These are phyloP conservation scores for Chloris gayana DNA, from an alignment of 176 grass and related monocot genomes.

Conservation along the genomic window DNA sequence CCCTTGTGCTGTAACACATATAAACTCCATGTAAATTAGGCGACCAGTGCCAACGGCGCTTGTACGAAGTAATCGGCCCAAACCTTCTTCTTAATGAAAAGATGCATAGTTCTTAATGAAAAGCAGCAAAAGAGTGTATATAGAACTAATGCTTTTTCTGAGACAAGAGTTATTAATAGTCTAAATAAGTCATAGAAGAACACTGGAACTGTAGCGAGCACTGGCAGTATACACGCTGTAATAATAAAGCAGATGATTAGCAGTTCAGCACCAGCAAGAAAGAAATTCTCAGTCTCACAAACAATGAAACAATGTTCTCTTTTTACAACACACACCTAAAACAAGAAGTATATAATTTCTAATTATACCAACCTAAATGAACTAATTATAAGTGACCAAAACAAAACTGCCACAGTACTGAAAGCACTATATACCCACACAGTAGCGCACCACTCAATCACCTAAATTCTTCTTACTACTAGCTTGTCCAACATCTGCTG, in stretches of 20 bases:
- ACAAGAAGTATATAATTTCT: slow-evolving; percentile 8
- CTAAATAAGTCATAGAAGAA: too few species aligned
- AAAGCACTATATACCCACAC: neutral
- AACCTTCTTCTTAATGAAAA: too few species aligned
- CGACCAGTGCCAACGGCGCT: too few species aligned
- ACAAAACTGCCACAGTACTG: slow-evolving; percentile 14
- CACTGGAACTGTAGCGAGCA: neutral
- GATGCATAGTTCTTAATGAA: too few species aligned
- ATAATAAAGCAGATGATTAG: neutral
- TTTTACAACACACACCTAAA: neutral
- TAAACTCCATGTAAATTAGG: too few species aligned
- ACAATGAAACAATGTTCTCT: neutral
- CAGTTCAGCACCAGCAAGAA: neutral
- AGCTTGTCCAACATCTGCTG: neutral
- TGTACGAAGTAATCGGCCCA: too few species aligned
- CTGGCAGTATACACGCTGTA: neutral
- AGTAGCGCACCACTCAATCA: neutral
- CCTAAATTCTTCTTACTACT: neutral
- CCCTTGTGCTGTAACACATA: too few species aligned
- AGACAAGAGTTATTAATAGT: too few species aligned
- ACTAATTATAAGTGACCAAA: slow-evolving; percentile 37
- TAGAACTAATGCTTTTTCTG: too few species aligned
- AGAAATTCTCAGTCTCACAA: slow-evolving; percentile 6
- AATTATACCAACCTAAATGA: slow-evolving; percentile 14
- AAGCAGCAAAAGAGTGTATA: too few species aligned